phyloP scores from a whole-genome alignment of 805 yeast genomes.

The Spathaspora boniae region DNA sequence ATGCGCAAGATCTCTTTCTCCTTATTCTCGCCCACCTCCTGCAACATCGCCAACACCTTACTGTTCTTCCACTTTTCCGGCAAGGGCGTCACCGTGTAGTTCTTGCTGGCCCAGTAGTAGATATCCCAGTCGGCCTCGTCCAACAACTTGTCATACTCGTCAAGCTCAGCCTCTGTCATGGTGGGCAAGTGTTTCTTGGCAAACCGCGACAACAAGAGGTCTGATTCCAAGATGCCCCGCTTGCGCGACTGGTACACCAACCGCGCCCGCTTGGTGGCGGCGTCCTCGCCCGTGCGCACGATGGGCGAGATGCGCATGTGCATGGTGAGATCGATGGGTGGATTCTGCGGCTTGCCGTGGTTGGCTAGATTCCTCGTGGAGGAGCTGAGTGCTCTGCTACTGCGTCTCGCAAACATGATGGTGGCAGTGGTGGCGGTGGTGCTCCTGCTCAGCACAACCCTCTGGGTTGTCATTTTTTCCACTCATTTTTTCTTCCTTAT shows the following conservation, averaged over 20 bases:
- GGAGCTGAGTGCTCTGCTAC: slow-evolving; percentile 1
- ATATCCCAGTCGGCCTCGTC: slow-evolving; percentile 99
- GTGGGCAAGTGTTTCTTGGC: slow-evolving; percentile 67
- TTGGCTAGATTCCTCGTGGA: slow-evolving; percentile 14
- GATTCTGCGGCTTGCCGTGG: slow-evolving; percentile 42
- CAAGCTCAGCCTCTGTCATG: slow-evolving; percentile 63
- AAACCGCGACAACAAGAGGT: slow-evolving; percentile 77
- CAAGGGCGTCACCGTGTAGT: slow-evolving; percentile 75
- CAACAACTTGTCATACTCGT: slow-evolving; percentile 79
- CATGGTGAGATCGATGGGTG: slow-evolving; percentile 21
- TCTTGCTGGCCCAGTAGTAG: slow-evolving; percentile 94
- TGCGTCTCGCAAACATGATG: neutral
- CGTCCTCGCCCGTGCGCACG: slow-evolving; percentile 67
- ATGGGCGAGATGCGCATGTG: slow-evolving; percentile 71
- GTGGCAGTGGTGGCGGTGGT: too few species aligned
- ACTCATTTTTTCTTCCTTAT: neutral
- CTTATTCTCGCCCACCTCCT: slow-evolving; percentile 69
- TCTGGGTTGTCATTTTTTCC: too few species aligned
- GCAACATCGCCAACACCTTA: slow-evolving; percentile 58
- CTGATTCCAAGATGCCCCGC: slow-evolving; percentile 93
- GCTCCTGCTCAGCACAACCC: too few species aligned
- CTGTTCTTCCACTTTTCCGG: slow-evolving; percentile 84
- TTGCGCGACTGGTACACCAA: slow-evolving; percentile 88
- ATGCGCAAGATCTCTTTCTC: slow-evolving; percentile 75
- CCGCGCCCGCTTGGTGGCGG: slow-evolving; percentile 79